These are phyloP conservation scores for Gautieria morchelliformis DNA, from an alignment of 768 basidiomycete genomes.

Conservation along the genomic window DNA sequence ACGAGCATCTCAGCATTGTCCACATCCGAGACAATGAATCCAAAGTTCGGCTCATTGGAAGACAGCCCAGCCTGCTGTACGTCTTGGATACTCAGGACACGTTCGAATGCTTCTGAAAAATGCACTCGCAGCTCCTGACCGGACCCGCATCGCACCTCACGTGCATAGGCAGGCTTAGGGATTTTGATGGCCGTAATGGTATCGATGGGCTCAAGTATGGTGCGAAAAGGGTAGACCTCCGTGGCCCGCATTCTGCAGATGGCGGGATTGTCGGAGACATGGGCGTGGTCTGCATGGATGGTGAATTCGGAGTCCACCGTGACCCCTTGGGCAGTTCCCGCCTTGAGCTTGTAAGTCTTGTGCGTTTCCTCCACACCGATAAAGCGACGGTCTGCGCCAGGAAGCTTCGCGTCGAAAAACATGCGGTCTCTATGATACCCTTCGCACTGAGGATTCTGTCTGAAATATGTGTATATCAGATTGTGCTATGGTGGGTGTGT, in stretches of 20 bases:
- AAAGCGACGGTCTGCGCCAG: neutral
- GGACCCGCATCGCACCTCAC: slow-evolving; percentile 1
- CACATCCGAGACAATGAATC: neutral
- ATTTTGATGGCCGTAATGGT: neutral
- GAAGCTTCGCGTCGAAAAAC: neutral
- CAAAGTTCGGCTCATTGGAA: neutral
- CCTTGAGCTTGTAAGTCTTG: neutral
- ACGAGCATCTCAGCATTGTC: neutral
- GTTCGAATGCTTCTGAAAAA: neutral
- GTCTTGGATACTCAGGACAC: neutral
- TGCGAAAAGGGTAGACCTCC: neutral
- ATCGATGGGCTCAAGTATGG: neutral
- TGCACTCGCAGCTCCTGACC: neutral
- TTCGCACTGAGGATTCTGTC: neutral
- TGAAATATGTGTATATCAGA: neutral
- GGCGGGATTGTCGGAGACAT: neutral
- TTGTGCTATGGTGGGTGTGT: neutral
- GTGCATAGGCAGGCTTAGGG: neutral
- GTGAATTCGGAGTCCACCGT: neutral
- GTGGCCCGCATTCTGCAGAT: neutral
- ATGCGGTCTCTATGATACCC: neutral
- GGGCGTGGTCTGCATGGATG: neutral
- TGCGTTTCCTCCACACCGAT: neutral
- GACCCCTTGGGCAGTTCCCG: neutral
- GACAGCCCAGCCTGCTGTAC: neutral